Conservation (phyloP, 768 basidiomycete genomes). For the Suillus placidus region DNA sequence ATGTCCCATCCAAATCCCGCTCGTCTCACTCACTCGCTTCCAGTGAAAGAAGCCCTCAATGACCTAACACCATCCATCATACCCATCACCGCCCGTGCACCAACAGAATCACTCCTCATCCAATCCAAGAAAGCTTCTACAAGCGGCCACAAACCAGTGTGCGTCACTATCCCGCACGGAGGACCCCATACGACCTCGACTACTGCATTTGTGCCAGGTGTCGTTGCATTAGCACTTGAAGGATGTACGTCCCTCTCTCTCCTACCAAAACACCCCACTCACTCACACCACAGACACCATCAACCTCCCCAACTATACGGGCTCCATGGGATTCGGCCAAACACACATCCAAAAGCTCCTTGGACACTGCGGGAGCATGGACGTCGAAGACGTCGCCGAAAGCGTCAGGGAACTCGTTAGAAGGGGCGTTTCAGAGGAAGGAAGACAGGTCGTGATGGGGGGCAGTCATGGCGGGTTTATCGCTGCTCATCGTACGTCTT, state of each 20-base stretch:
- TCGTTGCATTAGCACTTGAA: slow-evolving; percentile 53
- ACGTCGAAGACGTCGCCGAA: slow-evolving; percentile 66
- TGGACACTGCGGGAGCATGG: slow-evolving; percentile 63
- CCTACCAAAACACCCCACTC: not conserved
- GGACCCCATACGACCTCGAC: slow-evolving; percentile 58
- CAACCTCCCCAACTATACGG: slow-evolving; percentile 67
- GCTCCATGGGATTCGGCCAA: slow-evolving; percentile 69
- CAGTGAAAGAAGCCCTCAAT: slow-evolving; percentile 48
- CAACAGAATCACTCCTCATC: slow-evolving; percentile 57
- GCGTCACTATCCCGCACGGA: slow-evolving; percentile 60
- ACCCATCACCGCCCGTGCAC: slow-evolving; percentile 49
- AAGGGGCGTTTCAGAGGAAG: slow-evolving; percentile 50
- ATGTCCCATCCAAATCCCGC: slow-evolving; percentile 15
- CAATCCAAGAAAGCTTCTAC: slow-evolving; percentile 27
- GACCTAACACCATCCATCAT: slow-evolving; percentile 46
- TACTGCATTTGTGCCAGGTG: slow-evolving; percentile 49
- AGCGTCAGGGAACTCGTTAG: slow-evolving; percentile 52
- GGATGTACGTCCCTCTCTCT: slow-evolving; percentile 53
- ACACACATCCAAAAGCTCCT: slow-evolving; percentile 52
- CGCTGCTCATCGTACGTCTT: slow-evolving; percentile 44
- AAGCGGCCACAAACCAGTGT: slow-evolving; percentile 40
- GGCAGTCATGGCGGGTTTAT: slow-evolving; percentile 77
- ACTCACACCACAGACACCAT: slow-evolving; percentile 49
- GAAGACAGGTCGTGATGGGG: slow-evolving; percentile 58
- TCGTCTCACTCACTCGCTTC: not conserved